Evolutionary conservation across 2,329 filamentous ascomycete species (phyloP), one percentile per base, ranked within the genome.

Genomic region (Fusarium sp.): DNA sequence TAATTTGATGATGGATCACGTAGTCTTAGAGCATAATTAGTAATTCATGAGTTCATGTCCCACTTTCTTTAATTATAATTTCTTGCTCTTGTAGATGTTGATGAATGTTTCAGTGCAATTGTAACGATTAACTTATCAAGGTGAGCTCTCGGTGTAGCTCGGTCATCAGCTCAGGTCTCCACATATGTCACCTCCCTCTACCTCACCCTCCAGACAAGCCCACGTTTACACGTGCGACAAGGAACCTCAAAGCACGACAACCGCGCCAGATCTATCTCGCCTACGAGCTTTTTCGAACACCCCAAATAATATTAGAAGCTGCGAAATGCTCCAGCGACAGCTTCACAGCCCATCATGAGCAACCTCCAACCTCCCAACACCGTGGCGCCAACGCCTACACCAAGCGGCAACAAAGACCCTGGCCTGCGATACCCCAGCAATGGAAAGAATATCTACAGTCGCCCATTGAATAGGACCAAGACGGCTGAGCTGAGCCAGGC

Each of bases 401-500:
- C 66, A 67, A 82, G 83, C 37, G 50, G 70, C 44, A 62, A 42
- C 75, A 86, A 87, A 80, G 86, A 87, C 74, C 81, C 87, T 38
- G 92, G 93, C 32, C 91, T 99, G 71, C 93, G 95, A 76, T 94
- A 97, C 79, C 96, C 96, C 53, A 94, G 94, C 64, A 97, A 91
- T 82, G 94, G 95, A 85, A 98, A 98, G 86, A 97, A 95, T 74
- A 98, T 99, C 85, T 99, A 98, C 86, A 95, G 98, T 86, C 90
- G 96, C 62, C 95, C 97, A 71, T 87, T 98, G 70, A 98, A 98
- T 84, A 93, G 96, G 73, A 93, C 92, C 78, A 94, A 94, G 82
- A 94, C 93, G 77, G 90, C 93, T 66, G 96, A 98, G 86, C 90
- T 97, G 75, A 97, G 95, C 82, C 93, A 97, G 80, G 91, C 96